Conservation (phyloP, 495 filamentous ascomycete species). For the Trichoderma asperelloides region DNA sequence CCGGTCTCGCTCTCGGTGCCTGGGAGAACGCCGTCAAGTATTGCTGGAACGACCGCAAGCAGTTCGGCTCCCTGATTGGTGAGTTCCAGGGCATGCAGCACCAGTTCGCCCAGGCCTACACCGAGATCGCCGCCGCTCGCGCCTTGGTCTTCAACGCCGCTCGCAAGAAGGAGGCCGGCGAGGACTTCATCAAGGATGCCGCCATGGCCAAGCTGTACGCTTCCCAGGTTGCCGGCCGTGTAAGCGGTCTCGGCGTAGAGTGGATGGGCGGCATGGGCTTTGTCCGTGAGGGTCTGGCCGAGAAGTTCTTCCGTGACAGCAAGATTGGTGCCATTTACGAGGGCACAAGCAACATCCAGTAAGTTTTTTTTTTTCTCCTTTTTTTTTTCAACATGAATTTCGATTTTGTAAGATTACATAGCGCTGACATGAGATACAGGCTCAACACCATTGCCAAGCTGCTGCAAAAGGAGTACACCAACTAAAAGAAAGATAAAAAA, state of each 20-base stretch:
- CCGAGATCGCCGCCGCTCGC: slow-evolving; percentile 83
- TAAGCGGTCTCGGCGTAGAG: slow-evolving; percentile 80
- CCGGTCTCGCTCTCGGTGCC: slow-evolving; percentile 85
- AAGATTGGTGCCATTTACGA: slow-evolving; percentile 99
- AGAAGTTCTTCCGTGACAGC: slow-evolving; percentile 97
- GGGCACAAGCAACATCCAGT: slow-evolving; percentile 67
- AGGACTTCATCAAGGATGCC: slow-evolving; percentile 89
- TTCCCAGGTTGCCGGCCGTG: slow-evolving; percentile 83
- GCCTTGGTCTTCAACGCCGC: slow-evolving; percentile 95
- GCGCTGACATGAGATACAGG: slow-evolving; percentile 56
- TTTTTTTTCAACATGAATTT: neutral
- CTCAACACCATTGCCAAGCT: slow-evolving; percentile 89
- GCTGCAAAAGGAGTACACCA: slow-evolving; percentile 83
- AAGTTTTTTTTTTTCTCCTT: slow-evolving; percentile 15
- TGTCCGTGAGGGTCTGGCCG: slow-evolving; percentile 88
- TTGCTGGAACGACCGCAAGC: slow-evolving; percentile 94
- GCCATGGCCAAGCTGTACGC: slow-evolving; percentile 98
- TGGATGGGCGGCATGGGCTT: slow-evolving; percentile 99
- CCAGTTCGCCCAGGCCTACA: slow-evolving; percentile 93
- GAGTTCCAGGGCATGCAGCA: slow-evolving; percentile 99
- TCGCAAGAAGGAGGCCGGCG: slow-evolving; percentile 93
- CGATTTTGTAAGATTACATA: neutral
- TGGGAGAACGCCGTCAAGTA: slow-evolving; percentile 92
- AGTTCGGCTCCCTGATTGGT: slow-evolving; percentile 88
- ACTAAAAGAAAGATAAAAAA: slow-evolving; percentile 19